These are phyloP conservation scores for Globisporangium cylindrosporum DNA, from an alignment of 352 stramenopile genomes.

Conservation along the genomic window DNA sequence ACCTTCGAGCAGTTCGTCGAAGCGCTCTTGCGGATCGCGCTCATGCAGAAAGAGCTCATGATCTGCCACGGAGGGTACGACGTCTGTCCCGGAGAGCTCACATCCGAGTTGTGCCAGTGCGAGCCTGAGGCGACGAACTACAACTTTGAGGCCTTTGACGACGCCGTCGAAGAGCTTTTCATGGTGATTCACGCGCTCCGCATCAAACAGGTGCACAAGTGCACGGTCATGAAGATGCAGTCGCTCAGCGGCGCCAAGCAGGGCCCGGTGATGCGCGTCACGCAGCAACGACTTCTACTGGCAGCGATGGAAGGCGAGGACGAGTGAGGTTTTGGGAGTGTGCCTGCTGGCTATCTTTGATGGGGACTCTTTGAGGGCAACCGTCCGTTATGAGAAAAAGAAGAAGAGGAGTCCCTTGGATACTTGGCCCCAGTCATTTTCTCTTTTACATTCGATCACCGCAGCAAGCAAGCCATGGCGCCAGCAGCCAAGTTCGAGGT, in stretches of 20 bases:
- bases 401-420: not conserved
- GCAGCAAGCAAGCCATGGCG: constrained; percentile 6
- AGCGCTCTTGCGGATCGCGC: constrained; percentile 41
- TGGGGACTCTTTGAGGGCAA: not conserved
- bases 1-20: constrained; percentile 52
- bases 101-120: constrained; percentile 46
- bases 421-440: not conserved
- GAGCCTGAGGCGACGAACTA: constrained; percentile 23
- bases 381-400: not conserved
- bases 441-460: not conserved
- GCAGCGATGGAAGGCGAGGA: not conserved
- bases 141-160: constrained; percentile 39
- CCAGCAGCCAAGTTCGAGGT: constrained; percentile 61
- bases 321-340: not conserved
- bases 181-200: constrained; percentile 29
- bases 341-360: not conserved
- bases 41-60: constrained; percentile 42
- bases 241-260: constrained; percentile 11
- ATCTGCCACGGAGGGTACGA: constrained; percentile 54
- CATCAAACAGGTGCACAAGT: constrained; percentile 24
- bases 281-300: not conserved
- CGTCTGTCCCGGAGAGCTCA: constrained; percentile 48
- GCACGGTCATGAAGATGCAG: constrained; percentile 30
- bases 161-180: constrained; percentile 47
- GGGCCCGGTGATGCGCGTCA: not conserved